A percentile compares a stretch with the other conserved stretches of the same genome.
Conservation (phyloP, 1,139 yeast species). For the Candida pseudoviswanathii region DNA sequence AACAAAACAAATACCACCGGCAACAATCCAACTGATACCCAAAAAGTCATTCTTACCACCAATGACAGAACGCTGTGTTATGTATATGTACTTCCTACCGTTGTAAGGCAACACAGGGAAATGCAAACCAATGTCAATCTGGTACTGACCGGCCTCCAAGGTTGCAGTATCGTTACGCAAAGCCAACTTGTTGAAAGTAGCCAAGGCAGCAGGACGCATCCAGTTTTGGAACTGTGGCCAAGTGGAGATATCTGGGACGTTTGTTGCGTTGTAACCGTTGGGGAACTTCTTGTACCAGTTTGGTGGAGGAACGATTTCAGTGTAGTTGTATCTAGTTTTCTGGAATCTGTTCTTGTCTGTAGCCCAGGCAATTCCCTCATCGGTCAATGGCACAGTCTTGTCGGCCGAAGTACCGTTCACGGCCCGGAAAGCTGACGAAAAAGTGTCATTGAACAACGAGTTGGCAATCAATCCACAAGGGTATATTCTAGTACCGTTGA, state of each 20-base stretch:
- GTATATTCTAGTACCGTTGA: slow-evolving; percentile 57
- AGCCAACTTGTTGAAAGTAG: slow-evolving; percentile 81
- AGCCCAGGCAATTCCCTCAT: slow-evolving; percentile 66
- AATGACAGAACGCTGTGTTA: slow-evolving; percentile 82
- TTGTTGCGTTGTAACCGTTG: slow-evolving; percentile 66
- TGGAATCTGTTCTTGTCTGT: slow-evolving; percentile 61
- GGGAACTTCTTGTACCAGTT: slow-evolving; percentile 71
- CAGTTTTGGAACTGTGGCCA: slow-evolving; percentile 87
- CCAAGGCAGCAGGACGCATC: slow-evolving; percentile 95
- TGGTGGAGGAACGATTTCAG: slow-evolving; percentile 77
- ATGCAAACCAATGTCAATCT: slow-evolving; percentile 73
- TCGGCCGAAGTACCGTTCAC: slow-evolving; percentile 42
- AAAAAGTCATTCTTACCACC: slow-evolving; percentile 90
- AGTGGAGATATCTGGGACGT: slow-evolving; percentile 59
- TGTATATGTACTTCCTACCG: slow-evolving; percentile 78
- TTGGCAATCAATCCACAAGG: slow-evolving; percentile 85
- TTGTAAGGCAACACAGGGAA: slow-evolving; percentile 85
- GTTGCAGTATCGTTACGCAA: slow-evolving; percentile 72
- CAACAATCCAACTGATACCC: slow-evolving; percentile 88
- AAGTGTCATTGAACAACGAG: slow-evolving; percentile 72
- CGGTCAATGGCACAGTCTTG: slow-evolving; percentile 46
- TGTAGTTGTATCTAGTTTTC: slow-evolving; percentile 56
- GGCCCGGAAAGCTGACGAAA: slow-evolving; percentile 42
- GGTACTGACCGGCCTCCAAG: slow-evolving; percentile 68
- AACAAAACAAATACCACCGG: slow-evolving; percentile 82